A percentile compares a stretch with the other conserved stretches of the same genome.
These are phyloP conservation scores for Syzygium grande DNA, from an alignment of 345 rosid species.

Conservation along the genomic window DNA sequence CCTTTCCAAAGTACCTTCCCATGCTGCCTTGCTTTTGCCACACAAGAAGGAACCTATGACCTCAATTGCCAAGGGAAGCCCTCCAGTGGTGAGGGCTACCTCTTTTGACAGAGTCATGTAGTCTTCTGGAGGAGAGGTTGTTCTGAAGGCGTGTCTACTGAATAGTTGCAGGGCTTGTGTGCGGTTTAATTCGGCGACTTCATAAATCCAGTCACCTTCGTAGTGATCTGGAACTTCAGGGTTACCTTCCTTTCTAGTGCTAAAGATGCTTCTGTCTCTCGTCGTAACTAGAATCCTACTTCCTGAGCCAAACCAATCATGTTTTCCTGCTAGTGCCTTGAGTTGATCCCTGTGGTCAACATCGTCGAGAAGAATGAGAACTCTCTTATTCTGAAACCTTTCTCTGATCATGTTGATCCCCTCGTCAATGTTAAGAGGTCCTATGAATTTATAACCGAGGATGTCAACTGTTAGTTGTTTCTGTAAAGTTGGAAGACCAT, in stretches of 20 bases:
- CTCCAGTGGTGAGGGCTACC: not conserved
- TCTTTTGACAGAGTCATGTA: not conserved
- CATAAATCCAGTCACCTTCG: not conserved
- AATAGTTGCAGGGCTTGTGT: not conserved
- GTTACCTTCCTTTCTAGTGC: not conserved
- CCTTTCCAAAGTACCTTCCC: not conserved
- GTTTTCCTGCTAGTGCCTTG: not conserved
- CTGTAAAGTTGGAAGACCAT: not conserved
- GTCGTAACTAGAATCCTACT: constrained; percentile 3
- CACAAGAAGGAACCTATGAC: not conserved
- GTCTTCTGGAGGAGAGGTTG: not conserved
- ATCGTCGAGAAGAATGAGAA: constrained; percentile 1
- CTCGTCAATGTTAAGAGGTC: not conserved
- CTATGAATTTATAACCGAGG: not conserved
- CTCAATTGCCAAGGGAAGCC: not conserved
- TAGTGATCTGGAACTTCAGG: not conserved
- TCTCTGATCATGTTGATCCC: not conserved
- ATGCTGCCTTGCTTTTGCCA: not conserved
- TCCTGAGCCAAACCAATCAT: not conserved
- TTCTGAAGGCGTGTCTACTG: constrained; percentile 1
- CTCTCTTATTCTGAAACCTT: not conserved
- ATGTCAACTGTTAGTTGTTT: not conserved
- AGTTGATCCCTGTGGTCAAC: not conserved
- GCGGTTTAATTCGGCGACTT: not conserved
- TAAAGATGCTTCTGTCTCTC: not conserved